Evolutionary conservation across 2,329 filamentous ascomycete species (phyloP).

Genomic region (Phaeosphaeria sp.): DNA sequence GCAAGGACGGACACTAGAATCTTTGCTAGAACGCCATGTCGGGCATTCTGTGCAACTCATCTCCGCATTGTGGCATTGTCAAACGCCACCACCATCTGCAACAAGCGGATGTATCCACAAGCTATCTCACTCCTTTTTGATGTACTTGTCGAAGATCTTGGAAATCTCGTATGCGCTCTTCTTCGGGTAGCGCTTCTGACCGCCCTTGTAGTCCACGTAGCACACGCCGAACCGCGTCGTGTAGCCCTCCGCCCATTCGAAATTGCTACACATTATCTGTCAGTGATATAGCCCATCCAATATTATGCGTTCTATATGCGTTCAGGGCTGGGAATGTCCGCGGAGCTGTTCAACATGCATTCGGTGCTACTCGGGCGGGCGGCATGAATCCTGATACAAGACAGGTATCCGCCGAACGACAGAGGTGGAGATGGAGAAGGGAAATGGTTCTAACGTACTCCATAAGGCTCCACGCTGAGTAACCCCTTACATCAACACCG

Average conservation of each 20-base stretch:
- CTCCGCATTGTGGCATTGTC: constrained; percentile 9
- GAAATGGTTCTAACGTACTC: constrained; percentile 61
- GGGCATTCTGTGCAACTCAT: constrained; percentile 15
- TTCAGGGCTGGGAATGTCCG: constrained; percentile 17
- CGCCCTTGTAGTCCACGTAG: constrained; percentile 81
- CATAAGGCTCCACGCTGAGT: constrained; percentile 87
- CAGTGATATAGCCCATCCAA: constrained; percentile 17
- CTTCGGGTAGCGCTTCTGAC: constrained; percentile 82
- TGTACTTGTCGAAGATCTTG: constrained; percentile 73
- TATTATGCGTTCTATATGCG: constrained; percentile 4
- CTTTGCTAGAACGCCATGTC: constrained; percentile 23
- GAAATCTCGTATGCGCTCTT: constrained; percentile 79
- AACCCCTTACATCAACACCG: constrained; percentile 79
- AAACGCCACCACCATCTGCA: constrained; percentile 11
- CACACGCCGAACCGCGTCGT: constrained; percentile 85
- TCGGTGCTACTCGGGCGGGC: not conserved
- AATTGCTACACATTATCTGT: constrained; percentile 65
- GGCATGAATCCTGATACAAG: not conserved
- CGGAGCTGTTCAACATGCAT: not conserved
- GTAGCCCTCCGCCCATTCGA: constrained; percentile 92
- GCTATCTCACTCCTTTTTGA: constrained; percentile 62
- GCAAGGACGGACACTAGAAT: constrained; percentile 26
- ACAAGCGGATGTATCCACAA: not conserved
- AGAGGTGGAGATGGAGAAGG: constrained; percentile 4
- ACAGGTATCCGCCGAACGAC: not conserved